phyloP scores from a whole-genome alignment of 257 asterid genomes.

The Solanum appendiculatum region DNA sequence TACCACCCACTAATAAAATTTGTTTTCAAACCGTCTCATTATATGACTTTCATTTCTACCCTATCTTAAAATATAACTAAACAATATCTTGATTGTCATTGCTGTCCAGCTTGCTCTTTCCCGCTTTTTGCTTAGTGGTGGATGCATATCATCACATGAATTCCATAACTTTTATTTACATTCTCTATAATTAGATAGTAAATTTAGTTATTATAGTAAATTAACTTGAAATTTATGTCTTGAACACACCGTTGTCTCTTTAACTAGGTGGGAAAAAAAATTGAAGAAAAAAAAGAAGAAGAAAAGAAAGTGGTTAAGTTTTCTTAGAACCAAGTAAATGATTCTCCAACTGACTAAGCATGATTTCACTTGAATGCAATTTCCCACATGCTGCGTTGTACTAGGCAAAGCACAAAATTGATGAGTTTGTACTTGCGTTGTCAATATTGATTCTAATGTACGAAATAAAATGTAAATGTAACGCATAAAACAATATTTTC shows the following conservation, averaged over 20 bases:
- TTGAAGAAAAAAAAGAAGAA: no score
- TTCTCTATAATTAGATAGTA: no score
- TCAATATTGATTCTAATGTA: neutral
- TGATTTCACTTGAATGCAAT: neutral
- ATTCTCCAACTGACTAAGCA: slow-evolving; percentile 5
- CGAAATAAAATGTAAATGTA: neutral
- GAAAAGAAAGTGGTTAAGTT: neutral
- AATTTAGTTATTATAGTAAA: neutral
- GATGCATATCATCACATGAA: no score
- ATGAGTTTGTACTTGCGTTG: neutral
- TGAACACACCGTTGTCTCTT: neutral
- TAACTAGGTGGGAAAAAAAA: neutral
- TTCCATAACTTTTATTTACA: no score
- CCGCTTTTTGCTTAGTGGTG: neutral
- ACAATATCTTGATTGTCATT: neutral
- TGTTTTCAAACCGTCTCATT: neutral
- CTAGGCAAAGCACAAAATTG: neutral
- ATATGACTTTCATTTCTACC: neutral
- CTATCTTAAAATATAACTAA: neutral
- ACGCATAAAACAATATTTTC: neutral
- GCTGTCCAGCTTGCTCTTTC: neutral
- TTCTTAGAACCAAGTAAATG: neutral
- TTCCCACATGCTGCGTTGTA: neutral
- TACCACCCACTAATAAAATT: neutral
- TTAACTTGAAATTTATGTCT: neutral